These are phyloP conservation scores for Crucibulum laeve DNA, from an alignment of 768 basidiomycete genomes.

Conservation along the genomic window DNA sequence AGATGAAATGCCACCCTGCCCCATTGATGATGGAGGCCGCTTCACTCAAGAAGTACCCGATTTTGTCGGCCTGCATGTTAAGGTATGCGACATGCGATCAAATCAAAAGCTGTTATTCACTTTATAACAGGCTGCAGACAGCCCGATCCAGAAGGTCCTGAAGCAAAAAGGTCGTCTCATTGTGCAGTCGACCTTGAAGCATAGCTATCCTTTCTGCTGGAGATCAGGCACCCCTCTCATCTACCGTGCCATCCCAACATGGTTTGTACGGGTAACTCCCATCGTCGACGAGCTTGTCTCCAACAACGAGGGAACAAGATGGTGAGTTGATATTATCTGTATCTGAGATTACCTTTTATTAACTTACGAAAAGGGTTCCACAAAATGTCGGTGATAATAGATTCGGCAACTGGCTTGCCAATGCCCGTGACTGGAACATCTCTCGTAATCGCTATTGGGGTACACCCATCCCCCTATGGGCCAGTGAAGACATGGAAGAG, in stretches of 20 bases:
- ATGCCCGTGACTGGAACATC: constrained; percentile 99
- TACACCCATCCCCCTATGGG: constrained; percentile 96
- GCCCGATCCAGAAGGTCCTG: constrained; percentile 86
- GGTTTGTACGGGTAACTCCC: constrained; percentile 90
- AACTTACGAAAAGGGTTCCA: constrained; percentile 76
- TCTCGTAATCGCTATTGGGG: constrained; percentile 99
- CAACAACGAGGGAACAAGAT: constrained; percentile 88
- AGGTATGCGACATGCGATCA: constrained; percentile 49
- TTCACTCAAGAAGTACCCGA: constrained; percentile 91
- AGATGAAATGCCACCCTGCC: constrained; percentile 96
- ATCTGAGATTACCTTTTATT: constrained; percentile 2
- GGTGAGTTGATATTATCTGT: constrained; percentile 39
- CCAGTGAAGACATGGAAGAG: constrained; percentile 88
- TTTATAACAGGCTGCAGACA: constrained; percentile 74
- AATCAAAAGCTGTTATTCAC: background rate
- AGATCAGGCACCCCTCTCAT: constrained; percentile 93
- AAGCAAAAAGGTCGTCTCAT: constrained; percentile 87
- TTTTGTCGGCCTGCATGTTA: constrained; percentile 84
- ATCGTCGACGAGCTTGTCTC: constrained; percentile 82
- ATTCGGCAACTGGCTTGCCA: constrained; percentile 96
- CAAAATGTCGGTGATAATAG: constrained; percentile 85
- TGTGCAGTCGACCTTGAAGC: constrained; percentile 80
- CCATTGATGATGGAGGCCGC: constrained; percentile 83
- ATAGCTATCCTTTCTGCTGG: constrained; percentile 98
- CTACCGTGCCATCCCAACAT: constrained; percentile 92